phyloP scores from a whole-genome alignment of 768 basidiomycete species.

The Suillus paluster region DNA sequence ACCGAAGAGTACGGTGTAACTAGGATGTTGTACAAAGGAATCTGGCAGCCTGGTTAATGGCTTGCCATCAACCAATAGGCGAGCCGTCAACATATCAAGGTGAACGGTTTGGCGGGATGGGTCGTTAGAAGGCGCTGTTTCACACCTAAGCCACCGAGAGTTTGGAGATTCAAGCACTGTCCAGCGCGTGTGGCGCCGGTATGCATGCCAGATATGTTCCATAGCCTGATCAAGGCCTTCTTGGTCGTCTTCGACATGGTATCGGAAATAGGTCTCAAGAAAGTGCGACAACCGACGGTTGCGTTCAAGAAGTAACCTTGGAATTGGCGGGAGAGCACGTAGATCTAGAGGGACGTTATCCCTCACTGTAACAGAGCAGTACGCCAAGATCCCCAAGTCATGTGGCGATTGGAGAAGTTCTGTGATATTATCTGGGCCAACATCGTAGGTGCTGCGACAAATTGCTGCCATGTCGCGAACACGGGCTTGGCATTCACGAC shows the following conservation, averaged over 20 bases:
- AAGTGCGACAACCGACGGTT: slow-evolving; percentile 37
- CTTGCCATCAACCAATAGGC: slow-evolving; percentile 46
- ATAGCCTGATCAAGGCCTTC: slow-evolving; percentile 38
- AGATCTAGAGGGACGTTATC: slow-evolving; percentile 31
- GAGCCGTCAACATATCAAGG: slow-evolving; percentile 45
- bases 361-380: slow-evolving; percentile 37
- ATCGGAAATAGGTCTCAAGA: slow-evolving; percentile 26
- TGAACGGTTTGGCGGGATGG: slow-evolving; percentile 35
- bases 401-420: slow-evolving; percentile 23
- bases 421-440: neutral
- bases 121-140: slow-evolving; percentile 17
- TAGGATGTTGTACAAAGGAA: slow-evolving; percentile 34
- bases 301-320: slow-evolving; percentile 31
- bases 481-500: slow-evolving; percentile 9
- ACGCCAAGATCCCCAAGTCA: slow-evolving; percentile 35
- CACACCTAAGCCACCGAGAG: slow-evolving; percentile 34
- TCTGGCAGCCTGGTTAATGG: slow-evolving; percentile 43
- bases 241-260: slow-evolving; percentile 15
- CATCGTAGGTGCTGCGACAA: slow-evolving; percentile 37
- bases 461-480: slow-evolving; percentile 24
- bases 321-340: slow-evolving; percentile 1
- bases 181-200: slow-evolving; percentile 33
- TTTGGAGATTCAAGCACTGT: slow-evolving; percentile 16
- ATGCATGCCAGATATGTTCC: slow-evolving; percentile 33
- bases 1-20: slow-evolving; percentile 43